Evolutionary conservation across 2,329 filamentous ascomycete species (phyloP), one percentile per base, ranked within the genome.

Genomic region (Purpureocillium takamizusanense): DNA sequence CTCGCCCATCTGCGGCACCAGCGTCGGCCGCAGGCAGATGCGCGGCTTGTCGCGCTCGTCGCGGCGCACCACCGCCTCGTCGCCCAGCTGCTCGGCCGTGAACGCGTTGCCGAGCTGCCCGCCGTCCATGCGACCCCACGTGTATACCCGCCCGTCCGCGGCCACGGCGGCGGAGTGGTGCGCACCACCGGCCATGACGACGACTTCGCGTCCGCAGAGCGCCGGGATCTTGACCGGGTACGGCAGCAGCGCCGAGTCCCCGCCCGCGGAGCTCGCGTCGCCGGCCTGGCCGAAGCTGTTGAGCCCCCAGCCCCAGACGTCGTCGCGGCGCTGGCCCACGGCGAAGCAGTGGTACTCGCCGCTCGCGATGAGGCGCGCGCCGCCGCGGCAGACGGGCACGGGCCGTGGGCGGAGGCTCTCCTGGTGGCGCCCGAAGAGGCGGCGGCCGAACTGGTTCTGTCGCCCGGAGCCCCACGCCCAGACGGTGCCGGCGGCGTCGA

Each of bases 281-380:
- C 81, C 85, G 10, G 81, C 82, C 61, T 90, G 77, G 43, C 80
- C 81, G 54, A 81, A 89, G 57, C 80, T 83, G 66, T 92, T 90
- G 27, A 86, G 64, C n/a, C 86, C 85, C 84, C 85, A 90, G 1
- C 75, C 72, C 60, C 76, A 88, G 30, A 88, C 78, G 32, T 76
- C 71, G 33, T 77, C 81, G 18, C 74, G 72, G 31, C 71, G 68
- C 56, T 80, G 21, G 21, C 21, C 76, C 36, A 90, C 68, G 13
- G 82, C 83, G 47, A 90, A 87, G 45, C 74, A 80, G 62, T 90
- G 83, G 59, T 86, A 86, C 29, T 77, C 73, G 21, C 85, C 85
- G 43, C 59, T 65, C n/a, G 58, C 80, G 21, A 80, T 73, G 44
- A 78, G 74, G 50, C 75, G 73, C 35, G 87, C 72, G 36, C 82